These are phyloP conservation scores for Fusarium phyllophilum DNA, from an alignment of 2,329 filamentous ascomycete species.

Conservation along the genomic window DNA sequence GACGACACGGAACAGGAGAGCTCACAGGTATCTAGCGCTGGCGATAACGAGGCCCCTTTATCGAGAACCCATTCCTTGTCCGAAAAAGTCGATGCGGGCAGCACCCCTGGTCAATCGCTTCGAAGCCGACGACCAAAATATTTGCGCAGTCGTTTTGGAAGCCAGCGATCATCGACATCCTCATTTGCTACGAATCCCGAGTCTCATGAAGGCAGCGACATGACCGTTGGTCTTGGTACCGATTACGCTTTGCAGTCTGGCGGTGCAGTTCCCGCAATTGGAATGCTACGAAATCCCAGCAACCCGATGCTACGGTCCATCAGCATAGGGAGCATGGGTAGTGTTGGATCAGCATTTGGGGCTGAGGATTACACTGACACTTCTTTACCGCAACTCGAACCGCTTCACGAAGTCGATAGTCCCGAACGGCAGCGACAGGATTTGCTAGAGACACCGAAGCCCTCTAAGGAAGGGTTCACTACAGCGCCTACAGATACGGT, in stretches of 20 bases:
- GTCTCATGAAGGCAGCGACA: conserved; percentile 74
- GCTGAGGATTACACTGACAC: conserved; percentile 65
- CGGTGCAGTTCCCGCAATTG: conserved; percentile 72
- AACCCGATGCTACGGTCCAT: conserved; percentile 76
- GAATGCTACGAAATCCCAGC: conserved; percentile 61
- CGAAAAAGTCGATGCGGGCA: conserved; percentile 56
- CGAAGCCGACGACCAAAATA: conserved; percentile 65
- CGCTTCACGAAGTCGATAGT: conserved; percentile 61
- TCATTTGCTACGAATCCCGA: conserved; percentile 66
- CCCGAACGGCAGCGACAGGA: conserved; percentile 53
- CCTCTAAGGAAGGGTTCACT: conserved; percentile 61
- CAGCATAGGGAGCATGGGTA: conserved; percentile 90
- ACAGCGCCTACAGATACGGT: conserved; percentile 85
- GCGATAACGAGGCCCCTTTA: conserved; percentile 44
- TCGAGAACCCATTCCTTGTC: conserved; percentile 48
- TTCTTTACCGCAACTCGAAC: conserved; percentile 59
- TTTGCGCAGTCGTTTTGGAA: conserved; percentile 65
- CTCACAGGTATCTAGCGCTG: conserved; percentile 45
- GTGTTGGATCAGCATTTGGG: conserved; percentile 78
- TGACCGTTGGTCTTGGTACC: conserved; percentile 71
- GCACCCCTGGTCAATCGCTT: conserved; percentile 59
- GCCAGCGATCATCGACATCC: conserved; percentile 69
- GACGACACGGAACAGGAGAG: conserved; percentile 45
- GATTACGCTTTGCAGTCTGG: conserved; percentile 88
- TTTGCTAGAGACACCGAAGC: conserved; percentile 76